Evolutionary conservation across 192 early-diverging fungal species (phyloP), one percentile per base, ranked within the genome.

Genomic region (Lobosporangium transversale): DNA sequence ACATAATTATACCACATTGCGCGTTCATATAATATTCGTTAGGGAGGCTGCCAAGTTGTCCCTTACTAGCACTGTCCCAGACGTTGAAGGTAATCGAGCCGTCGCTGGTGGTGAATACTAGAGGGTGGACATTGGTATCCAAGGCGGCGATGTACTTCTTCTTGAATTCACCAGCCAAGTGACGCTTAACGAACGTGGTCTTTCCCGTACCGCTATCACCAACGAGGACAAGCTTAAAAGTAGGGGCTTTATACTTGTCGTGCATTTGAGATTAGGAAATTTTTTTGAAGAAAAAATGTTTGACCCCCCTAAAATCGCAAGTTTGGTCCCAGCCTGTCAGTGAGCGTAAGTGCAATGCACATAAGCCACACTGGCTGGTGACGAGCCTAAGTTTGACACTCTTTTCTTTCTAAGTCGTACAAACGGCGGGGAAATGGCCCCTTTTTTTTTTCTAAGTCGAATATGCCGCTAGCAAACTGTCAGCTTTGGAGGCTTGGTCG

Each of bases 1-100:
- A 99, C 98, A 99, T 99, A 87, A 99, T 99, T 81, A 99, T 97
- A 54, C 93, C 98, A 79, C 98, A 98, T 80, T 99, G 93, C 59
- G 97, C 98, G 80, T 94, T 91, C 73, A 99, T 99, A 86, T 88
- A 85, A 33, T 40, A 43, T 37, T 23, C n/a, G 11, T 17, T 48
- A 18, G 36, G 10, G 27, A 7, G 18, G 44, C 42, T n/a, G n/a
- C n/a, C n/a, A n/a, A n/a, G n/a, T n/a, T n/a, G n/a, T n/a, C n/a
- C n/a, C n/a, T n/a, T n/a, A n/a, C n/a, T n/a, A 53, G 94, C 95
- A 48, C 97, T 99, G 81, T 99, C 98, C 98, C 98, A 99, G 66
- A 97, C 95, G 86, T 98, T 96, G 89, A 99, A 99, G 78, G 92
- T 84, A 76, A 99, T 96, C 12, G 83, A 65, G 43, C 98, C 98